phyloP scores from a whole-genome alignment of 2,329 filamentous ascomycete genomes.

The Colletotrichum gloeosporioides region DNA sequence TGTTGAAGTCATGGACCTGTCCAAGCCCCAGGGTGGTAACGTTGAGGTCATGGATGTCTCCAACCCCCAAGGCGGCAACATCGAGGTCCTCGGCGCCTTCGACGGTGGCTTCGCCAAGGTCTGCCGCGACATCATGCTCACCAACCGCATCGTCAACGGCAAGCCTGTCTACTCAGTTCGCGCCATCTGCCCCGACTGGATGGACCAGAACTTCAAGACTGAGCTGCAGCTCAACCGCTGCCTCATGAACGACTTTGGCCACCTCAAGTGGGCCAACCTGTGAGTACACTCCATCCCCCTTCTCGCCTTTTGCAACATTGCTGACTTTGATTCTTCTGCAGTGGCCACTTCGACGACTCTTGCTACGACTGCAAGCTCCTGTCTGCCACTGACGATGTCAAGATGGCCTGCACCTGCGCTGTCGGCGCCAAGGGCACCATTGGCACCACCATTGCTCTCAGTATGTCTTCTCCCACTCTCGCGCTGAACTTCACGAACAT shows the following conservation, averaged over 20 bases:
- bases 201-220: slow-evolving; percentile 1
- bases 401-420: not conserved
- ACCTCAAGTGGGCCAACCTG: slow-evolving; percentile 9
- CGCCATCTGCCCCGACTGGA: not conserved
- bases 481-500: not conserved
- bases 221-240: slow-evolving; percentile 17
- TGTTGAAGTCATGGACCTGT: not conserved
- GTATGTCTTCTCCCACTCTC: not conserved
- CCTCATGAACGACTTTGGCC: slow-evolving; percentile 13
- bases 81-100: not conserved
- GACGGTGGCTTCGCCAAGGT: slow-evolving; percentile 1
- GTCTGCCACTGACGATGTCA: not conserved
- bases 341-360: slow-evolving; percentile 3
- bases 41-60: not conserved
- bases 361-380: slow-evolving; percentile 11
- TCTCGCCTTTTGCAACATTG: not conserved
- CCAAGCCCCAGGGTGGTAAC: not conserved
- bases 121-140: not conserved
- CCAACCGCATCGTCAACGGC: not conserved
- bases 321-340: not conserved
- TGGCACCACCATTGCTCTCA: not conserved
- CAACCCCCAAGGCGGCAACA: not conserved
- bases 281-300: not conserved
- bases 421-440: not conserved
- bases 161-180: slow-evolving; percentile 7